Evolutionary conservation across 1,284 basidiomycete genomes (phyloP).

Genomic region (Malassezia equina): DNA sequence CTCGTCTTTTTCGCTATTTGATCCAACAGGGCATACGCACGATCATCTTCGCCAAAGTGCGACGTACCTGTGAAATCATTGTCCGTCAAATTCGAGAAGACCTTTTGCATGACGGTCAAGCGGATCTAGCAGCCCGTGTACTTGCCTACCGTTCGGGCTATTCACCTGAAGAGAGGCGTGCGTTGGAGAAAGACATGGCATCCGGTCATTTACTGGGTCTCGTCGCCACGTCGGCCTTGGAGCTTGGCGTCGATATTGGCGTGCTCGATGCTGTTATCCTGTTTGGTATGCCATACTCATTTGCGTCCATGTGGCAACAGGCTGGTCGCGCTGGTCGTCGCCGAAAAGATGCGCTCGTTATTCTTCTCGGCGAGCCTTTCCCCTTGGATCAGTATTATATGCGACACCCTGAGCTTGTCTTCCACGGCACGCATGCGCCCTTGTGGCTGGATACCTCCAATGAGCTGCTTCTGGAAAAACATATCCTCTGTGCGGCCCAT

Average conservation of each 20-base stretch:
- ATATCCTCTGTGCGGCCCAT: slow-evolving; percentile 74
- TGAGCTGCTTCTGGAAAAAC: slow-evolving; percentile 67
- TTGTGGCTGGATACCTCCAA: slow-evolving; percentile 66
- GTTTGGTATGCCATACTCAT: slow-evolving; percentile 66
- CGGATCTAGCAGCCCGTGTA: slow-evolving; percentile 66
- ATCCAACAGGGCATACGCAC: slow-evolving; percentile 71
- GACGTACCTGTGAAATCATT: slow-evolving; percentile 69
- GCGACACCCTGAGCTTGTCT: slow-evolving; percentile 54
- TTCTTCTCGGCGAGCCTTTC: slow-evolving; percentile 63
- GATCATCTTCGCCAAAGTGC: slow-evolving; percentile 78
- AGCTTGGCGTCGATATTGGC: slow-evolving; percentile 83
- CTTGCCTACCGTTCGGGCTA: slow-evolving; percentile 78
- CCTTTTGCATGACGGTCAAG: slow-evolving; percentile 63
- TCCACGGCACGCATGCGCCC: slow-evolving; percentile 54
- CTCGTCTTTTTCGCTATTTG: slow-evolving; percentile 64
- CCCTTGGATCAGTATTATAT: slow-evolving; percentile 72
- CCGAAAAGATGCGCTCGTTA: slow-evolving; percentile 67
- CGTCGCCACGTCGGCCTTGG: slow-evolving; percentile 80
- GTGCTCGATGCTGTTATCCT: slow-evolving; percentile 77
- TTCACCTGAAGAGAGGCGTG: slow-evolving; percentile 60
- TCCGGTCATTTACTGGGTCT: slow-evolving; percentile 69
- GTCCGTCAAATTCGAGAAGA: slow-evolving; percentile 70
- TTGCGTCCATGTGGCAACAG: slow-evolving; percentile 66
- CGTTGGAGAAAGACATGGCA: slow-evolving; percentile 76
- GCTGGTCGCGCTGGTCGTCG: slow-evolving; percentile 75